These are phyloP conservation scores for Coemansia sp. DNA, from an alignment of 192 early-diverging fungal genomes.

Conservation along the genomic window DNA sequence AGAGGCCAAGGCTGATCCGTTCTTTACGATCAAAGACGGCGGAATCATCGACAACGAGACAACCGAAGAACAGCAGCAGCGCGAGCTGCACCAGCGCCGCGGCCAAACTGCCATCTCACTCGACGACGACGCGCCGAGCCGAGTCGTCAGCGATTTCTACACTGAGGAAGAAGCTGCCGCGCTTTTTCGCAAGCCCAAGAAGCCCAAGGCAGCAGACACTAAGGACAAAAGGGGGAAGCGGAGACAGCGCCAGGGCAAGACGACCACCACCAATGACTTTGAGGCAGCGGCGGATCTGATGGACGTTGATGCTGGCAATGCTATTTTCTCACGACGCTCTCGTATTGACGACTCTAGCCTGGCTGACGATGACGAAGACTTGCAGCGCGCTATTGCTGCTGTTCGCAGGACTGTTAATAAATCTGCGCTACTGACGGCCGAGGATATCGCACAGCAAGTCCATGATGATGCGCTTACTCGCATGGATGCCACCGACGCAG, in stretches of 20 bases:
- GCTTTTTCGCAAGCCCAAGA: slow-evolving; percentile 79
- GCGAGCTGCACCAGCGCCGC: neutral
- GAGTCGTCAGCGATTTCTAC: slow-evolving; percentile 85
- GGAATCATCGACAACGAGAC: slow-evolving; percentile 52
- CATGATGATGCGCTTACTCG: slow-evolving; percentile 25
- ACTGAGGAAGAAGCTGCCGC: slow-evolving; percentile 81
- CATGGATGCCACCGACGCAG: slow-evolving; percentile 42
- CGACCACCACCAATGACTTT: slow-evolving; percentile 21
- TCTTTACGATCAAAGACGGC: slow-evolving; percentile 60
- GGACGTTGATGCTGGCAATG: slow-evolving; percentile 5
- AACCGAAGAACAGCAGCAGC: slow-evolving; percentile 9
- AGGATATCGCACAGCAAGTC: slow-evolving; percentile 19
- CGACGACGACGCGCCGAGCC: slow-evolving; percentile 29
- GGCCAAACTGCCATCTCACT: slow-evolving; percentile 6
- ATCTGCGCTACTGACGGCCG: slow-evolving; percentile 31
- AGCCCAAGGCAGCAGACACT: slow-evolving; percentile 46
- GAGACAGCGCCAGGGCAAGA: slow-evolving; percentile 42
- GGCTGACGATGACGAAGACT: slow-evolving; percentile 94
- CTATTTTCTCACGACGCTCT: slow-evolving; percentile 10
- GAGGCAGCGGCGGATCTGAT: neutral
- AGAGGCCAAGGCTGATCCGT: slow-evolving; percentile 18
- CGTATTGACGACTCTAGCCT: slow-evolving; percentile 60
- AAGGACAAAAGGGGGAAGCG: slow-evolving; percentile 34
- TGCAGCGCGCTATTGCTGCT: slow-evolving; percentile 81
- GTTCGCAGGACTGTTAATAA: slow-evolving; percentile 61